phyloP scores from a whole-genome alignment of 192 early-diverging fungal species.

The Gigaspora rosea region DNA sequence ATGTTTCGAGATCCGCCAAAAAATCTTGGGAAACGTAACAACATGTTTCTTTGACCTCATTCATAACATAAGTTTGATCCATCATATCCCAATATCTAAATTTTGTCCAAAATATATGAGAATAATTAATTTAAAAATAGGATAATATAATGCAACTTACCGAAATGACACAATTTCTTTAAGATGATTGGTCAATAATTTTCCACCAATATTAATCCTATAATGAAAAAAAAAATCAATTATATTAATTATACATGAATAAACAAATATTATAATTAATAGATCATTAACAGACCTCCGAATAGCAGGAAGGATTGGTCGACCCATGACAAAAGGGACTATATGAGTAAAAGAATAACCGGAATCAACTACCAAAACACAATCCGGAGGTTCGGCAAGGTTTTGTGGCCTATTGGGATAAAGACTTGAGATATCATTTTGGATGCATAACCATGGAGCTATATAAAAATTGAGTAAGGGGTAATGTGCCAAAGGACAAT shows the following conservation, averaged over 20 bases:
- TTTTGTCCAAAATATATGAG: not conserved
- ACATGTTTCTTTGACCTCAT: conserved; percentile 80
- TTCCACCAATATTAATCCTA: conserved; percentile 83
- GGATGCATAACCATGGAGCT: conserved; percentile 54
- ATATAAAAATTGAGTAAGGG: not conserved
- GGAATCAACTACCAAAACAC: conserved; percentile 72
- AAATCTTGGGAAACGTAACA: conserved; percentile 78
- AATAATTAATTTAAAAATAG: not conserved
- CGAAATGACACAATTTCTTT: conserved; percentile 93
- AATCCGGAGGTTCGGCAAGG: conserved; percentile 51
- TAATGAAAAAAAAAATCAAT: not conserved
- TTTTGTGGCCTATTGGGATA: conserved; percentile 41
- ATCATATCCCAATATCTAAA: conserved; percentile 86
- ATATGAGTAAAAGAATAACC: conserved; percentile 84
- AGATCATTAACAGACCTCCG: conserved; percentile 40
- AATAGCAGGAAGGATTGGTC: conserved; percentile 57
- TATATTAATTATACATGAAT: not conserved
- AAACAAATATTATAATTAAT: not conserved
- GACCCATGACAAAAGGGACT: conserved; percentile 64
- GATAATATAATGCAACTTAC: conserved; percentile 29
- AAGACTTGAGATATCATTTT: conserved; percentile 51
- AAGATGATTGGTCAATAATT: conserved; percentile 82
- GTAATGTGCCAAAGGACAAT: not conserved
- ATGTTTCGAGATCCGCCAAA: conserved; percentile 62
- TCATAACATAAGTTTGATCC: conserved; percentile 88